These are phyloP conservation scores for Orychophragmus violaceus DNA, from an alignment of 345 rosid species.

Conservation along the genomic window DNA sequence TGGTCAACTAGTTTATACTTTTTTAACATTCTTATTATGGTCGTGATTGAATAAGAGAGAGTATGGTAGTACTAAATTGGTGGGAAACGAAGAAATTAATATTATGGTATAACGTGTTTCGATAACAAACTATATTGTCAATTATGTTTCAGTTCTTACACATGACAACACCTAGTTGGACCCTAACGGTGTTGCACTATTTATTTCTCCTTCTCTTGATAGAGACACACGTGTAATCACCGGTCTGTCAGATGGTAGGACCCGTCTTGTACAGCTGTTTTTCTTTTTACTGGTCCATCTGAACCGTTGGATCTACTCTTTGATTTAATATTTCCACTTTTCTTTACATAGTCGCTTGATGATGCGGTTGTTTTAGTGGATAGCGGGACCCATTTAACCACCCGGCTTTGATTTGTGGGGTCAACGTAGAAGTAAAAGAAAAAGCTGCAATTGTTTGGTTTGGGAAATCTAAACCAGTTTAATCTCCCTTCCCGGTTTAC, in stretches of 20 bases:
- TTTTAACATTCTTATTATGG: neutral
- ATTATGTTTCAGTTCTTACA: neutral
- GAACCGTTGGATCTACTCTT: constrained; percentile 17
- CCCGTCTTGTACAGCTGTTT: neutral
- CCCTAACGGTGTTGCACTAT: neutral
- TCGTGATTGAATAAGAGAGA: constrained; percentile 12
- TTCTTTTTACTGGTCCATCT: neutral
- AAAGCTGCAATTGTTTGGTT: neutral
- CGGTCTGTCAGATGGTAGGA: constrained; percentile 5
- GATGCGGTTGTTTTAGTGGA: constrained; percentile 25
- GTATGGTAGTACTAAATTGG: neutral
- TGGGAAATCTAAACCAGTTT: neutral
- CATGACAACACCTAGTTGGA: neutral
- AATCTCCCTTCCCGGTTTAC: neutral
- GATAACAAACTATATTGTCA: neutral
- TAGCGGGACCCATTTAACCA: constrained; percentile 13
- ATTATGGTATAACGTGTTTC: neutral
- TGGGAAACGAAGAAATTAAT: neutral
- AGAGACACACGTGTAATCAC: constrained; percentile 23
- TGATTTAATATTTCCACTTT: neutral
- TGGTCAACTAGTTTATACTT: constrained; percentile 1
- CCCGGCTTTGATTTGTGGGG: neutral
- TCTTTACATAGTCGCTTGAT: constrained; percentile 25
- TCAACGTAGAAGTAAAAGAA: neutral
- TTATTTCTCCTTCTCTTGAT: neutral